Conservation (phyloP, 2,329 filamentous ascomycete genomes). For the Geosmithia morbida region DNA sequence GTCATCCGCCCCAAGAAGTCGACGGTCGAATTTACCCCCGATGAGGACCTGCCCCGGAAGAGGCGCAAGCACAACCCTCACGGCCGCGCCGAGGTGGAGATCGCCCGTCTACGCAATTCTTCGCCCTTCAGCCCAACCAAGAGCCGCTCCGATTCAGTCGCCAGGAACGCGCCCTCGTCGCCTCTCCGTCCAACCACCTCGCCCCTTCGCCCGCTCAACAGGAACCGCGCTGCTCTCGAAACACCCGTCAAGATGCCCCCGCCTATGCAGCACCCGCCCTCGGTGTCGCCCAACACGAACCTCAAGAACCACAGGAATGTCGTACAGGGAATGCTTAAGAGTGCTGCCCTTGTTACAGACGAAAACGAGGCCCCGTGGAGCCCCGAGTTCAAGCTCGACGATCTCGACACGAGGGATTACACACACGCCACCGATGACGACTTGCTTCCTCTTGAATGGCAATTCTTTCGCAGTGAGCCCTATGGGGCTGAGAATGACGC, state of each 20-base stretch:
- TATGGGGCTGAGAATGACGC: neutral
- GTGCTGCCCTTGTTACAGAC: conserved; percentile 35
- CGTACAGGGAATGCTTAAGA: conserved; percentile 69
- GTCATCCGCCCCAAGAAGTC: conserved; percentile 57
- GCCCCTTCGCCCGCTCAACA: conserved; percentile 59
- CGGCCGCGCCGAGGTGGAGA: conserved; percentile 68
- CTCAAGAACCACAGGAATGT: conserved; percentile 75
- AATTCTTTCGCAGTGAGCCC: neutral
- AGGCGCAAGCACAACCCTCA: conserved; percentile 42
- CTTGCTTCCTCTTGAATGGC: neutral
- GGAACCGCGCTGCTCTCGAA: neutral
- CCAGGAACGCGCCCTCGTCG: conserved; percentile 27
- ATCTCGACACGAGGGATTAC: conserved; percentile 25
- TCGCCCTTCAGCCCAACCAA: conserved; percentile 87
- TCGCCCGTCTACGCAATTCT: conserved; percentile 80
- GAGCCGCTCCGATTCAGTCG: conserved; percentile 36
- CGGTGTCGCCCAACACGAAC: conserved; percentile 86
- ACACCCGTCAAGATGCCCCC: conserved; percentile 56
- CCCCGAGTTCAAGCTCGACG: conserved; percentile 51
- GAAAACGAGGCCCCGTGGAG: conserved; percentile 44
- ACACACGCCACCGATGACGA: conserved; percentile 2
- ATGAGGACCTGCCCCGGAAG: conserved; percentile 63
- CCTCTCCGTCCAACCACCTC: conserved; percentile 59
- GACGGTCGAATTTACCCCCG: conserved; percentile 55
- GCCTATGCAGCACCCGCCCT: conserved; percentile 42